Conservation (phyloP, 2,329 filamentous ascomycete genomes). For the Ceratocystis papillata region DNA sequence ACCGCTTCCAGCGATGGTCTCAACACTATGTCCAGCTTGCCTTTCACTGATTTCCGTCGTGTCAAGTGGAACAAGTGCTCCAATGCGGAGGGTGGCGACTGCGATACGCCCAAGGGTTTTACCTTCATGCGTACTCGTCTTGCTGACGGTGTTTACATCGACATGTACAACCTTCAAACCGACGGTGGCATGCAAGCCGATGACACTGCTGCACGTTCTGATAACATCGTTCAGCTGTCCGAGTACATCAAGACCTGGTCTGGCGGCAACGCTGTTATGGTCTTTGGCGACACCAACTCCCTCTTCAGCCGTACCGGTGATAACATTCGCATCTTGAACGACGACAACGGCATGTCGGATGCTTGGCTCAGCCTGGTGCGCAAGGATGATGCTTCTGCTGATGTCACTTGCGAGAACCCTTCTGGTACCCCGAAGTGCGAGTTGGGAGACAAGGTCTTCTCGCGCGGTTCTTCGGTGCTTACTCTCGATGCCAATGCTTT, state of each 20-base stretch:
- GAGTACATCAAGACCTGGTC: constrained; percentile 47
- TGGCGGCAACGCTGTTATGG: constrained; percentile 49
- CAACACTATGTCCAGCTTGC: constrained; percentile 51
- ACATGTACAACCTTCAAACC: constrained; percentile 56
- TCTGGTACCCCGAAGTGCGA: constrained; percentile 46
- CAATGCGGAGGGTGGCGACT: constrained; percentile 46
- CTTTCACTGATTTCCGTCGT: constrained; percentile 46
- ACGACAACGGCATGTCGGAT: constrained; percentile 45
- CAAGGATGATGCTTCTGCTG: constrained; percentile 31
- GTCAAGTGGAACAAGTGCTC: constrained; percentile 51
- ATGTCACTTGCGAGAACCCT: constrained; percentile 48
- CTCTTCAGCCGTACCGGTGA: constrained; percentile 51
- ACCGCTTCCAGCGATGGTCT: constrained; percentile 52
- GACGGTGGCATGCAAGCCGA: constrained; percentile 48
- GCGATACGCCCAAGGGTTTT: constrained; percentile 54
- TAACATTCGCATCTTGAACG: constrained; percentile 43
- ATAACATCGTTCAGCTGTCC: constrained; percentile 50
- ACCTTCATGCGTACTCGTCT: constrained; percentile 50
- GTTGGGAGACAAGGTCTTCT: constrained; percentile 57
- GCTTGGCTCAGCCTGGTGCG: constrained; percentile 48
- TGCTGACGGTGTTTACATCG: constrained; percentile 40
- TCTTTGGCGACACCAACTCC: constrained; percentile 56
- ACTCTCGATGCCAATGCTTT: constrained; percentile 40
- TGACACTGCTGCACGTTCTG: constrained; percentile 46
- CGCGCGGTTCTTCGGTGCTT: constrained; percentile 41